phyloP scores from a whole-genome alignment of 2,329 filamentous ascomycete species.

The Phoma sp. region DNA sequence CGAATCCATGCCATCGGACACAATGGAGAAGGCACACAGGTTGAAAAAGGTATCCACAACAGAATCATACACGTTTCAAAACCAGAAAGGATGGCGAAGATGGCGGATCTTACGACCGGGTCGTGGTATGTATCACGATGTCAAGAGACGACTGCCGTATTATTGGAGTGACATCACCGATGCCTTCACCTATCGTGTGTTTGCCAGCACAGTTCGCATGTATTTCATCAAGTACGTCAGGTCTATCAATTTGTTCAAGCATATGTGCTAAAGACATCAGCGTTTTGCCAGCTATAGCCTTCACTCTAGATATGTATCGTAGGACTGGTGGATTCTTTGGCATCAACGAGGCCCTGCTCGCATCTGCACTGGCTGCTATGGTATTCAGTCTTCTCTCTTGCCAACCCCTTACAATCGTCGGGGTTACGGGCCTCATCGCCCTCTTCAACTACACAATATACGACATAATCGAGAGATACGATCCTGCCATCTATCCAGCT shows the following conservation, averaged over 20 bases:
- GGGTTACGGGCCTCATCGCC: conserved; percentile 58
- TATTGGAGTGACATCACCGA: conserved; percentile 63
- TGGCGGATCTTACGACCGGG: conserved; percentile 53
- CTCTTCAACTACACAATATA: conserved; percentile 67
- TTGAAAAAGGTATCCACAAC: conserved; percentile 28
- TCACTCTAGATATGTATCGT: conserved; percentile 64
- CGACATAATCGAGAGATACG: conserved; percentile 59
- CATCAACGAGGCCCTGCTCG: conserved; percentile 62
- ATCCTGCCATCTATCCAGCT: conserved; percentile 57
- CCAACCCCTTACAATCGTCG: conserved; percentile 63
- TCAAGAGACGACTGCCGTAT: conserved; percentile 59
- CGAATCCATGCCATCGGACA: not conserved
- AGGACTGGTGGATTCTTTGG: conserved; percentile 62
- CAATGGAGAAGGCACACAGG: not conserved
- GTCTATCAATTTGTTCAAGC: too few relatives aligned
- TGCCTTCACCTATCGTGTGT: conserved; percentile 60
- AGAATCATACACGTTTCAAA: conserved; percentile 45
- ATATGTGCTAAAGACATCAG: conserved; percentile 32
- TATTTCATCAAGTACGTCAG: conserved; percentile 61
- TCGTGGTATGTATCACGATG: conserved; percentile 62
- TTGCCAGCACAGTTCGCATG: conserved; percentile 63
- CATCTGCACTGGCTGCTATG: conserved; percentile 61
- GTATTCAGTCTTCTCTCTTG: conserved; percentile 60
- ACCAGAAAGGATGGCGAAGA: conserved; percentile 49
- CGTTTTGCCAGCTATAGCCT: conserved; percentile 64